phyloP scores from a whole-genome alignment of 768 basidiomycete species.

The Paxillus ammoniavirescens region DNA sequence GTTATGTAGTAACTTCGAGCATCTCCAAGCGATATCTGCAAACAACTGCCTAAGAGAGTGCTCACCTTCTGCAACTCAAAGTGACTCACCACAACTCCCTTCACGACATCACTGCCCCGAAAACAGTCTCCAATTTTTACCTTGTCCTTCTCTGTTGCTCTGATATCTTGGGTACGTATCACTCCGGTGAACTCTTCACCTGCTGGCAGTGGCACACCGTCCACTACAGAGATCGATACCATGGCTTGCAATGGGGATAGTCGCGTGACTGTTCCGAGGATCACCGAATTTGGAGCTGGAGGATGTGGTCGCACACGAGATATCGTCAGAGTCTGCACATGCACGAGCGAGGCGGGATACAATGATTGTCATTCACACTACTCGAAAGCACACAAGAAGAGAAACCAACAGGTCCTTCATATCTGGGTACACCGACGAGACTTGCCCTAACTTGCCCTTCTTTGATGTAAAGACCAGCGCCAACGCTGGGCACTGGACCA shows the following conservation, averaged over 20 bases:
- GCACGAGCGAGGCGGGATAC: neutral
- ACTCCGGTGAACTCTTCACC: conserved; percentile 91
- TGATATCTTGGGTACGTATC: conserved; percentile 83
- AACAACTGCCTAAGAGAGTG: conserved; percentile 4
- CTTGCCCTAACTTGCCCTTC: conserved; percentile 68
- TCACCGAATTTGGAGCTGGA: conserved; percentile 69
- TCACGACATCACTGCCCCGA: conserved; percentile 87
- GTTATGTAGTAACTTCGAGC: conserved; percentile 90
- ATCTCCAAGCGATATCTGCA: conserved; percentile 87
- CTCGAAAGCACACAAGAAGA: conserved; percentile 17
- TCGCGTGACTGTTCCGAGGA: conserved; percentile 80
- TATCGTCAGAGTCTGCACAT: conserved; percentile 56
- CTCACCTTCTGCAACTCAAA: neutral
- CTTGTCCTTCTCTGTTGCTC: conserved; percentile 88
- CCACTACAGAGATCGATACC: conserved; percentile 82
- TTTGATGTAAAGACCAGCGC: conserved; percentile 63
- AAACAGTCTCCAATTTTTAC: conserved; percentile 91
- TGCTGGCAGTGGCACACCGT: conserved; percentile 75
- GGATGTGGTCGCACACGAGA: conserved; percentile 69
- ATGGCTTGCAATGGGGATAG: conserved; percentile 82
- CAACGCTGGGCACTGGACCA: conserved; percentile 56
- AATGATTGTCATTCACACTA: conserved; percentile 15
- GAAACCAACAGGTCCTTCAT: conserved; percentile 67
- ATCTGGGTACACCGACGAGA: conserved; percentile 60
- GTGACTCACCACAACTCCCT: conserved; percentile 73